Conservation (phyloP, 257 asterid species). For the Gardenia jasminoides region DNA sequence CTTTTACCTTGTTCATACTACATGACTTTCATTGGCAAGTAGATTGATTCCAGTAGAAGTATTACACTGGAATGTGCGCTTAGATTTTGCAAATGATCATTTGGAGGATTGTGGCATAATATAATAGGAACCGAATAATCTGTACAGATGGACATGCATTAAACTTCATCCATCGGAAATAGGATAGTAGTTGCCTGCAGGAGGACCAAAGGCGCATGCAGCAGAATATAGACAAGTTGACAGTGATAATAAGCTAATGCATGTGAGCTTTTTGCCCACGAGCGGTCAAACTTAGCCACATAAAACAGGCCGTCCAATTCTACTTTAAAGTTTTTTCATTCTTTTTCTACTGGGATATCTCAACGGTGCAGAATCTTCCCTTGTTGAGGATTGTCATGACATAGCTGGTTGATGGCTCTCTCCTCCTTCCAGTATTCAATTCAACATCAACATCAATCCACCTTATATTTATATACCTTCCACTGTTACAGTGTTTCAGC, state of each 20-base stretch:
- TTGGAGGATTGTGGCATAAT: not conserved
- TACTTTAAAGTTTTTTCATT: slow-evolving; percentile 12
- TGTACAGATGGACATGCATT: slow-evolving; percentile 33
- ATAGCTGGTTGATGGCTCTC: slow-evolving; percentile 4
- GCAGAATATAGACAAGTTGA: slow-evolving; percentile 28
- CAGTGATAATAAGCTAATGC: not conserved
- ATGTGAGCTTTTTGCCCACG: slow-evolving; percentile 20
- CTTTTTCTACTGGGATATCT: not conserved
- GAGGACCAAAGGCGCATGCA: slow-evolving; percentile 22
- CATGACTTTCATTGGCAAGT: not conserved
- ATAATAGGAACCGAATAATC: slow-evolving; percentile 17
- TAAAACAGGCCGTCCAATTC: slow-evolving; percentile 24
- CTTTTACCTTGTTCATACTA: no score
- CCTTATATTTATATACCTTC: slow-evolving; percentile 10
- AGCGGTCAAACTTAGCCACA: slow-evolving; percentile 14
- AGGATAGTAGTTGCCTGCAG: slow-evolving; percentile 1
- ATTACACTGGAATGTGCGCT: not conserved
- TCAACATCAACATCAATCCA: not conserved
- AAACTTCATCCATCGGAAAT: slow-evolving; percentile 24
- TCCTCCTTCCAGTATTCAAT: not conserved
- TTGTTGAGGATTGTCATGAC: slow-evolving; percentile 17
- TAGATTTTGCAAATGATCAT: not conserved
- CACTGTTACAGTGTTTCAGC: not conserved
- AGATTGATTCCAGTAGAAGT: not conserved
- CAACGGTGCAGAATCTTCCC: slow-evolving; percentile 23